Evolutionary conservation across 2,329 filamentous ascomycete species (phyloP).

Genomic region (Penicillium freii): DNA sequence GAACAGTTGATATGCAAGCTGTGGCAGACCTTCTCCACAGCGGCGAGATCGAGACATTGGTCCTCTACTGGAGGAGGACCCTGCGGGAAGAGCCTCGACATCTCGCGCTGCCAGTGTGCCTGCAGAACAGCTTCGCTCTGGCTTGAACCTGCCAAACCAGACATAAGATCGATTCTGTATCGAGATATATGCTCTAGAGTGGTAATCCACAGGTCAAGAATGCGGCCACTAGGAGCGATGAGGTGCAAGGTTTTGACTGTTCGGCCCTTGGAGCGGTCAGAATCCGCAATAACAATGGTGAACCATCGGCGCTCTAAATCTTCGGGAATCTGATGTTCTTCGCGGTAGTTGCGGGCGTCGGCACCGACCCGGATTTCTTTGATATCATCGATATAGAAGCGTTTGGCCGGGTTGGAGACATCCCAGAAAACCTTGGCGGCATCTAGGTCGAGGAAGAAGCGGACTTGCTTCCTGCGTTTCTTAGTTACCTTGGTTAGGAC

Average conservation of each 20-base stretch:
- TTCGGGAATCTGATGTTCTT: slow-evolving; percentile 72
- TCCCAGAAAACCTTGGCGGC: slow-evolving; percentile 89
- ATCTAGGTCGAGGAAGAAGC: slow-evolving; percentile 76
- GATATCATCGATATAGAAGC: slow-evolving; percentile 92
- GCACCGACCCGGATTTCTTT: slow-evolving; percentile 80
- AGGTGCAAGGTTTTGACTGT: slow-evolving; percentile 79
- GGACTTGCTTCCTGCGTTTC: slow-evolving; percentile 71
- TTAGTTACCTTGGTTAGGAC: slow-evolving; percentile 79
- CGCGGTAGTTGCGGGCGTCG: slow-evolving; percentile 83
- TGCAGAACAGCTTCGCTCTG: slow-evolving; percentile 80
- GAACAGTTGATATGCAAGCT: slow-evolving; percentile 91
- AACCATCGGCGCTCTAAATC: slow-evolving; percentile 74
- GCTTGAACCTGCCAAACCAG: slow-evolving; percentile 70
- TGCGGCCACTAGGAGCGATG: slow-evolving; percentile 70
- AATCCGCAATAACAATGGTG: slow-evolving; percentile 81
- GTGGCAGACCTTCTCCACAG: slow-evolving; percentile 79
- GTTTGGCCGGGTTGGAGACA: slow-evolving; percentile 71
- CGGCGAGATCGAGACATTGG: slow-evolving; percentile 72
- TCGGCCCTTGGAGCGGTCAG: slow-evolving; percentile 70
- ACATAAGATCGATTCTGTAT: slow-evolving; percentile 86
- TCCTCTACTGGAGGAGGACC: slow-evolving; percentile 51
- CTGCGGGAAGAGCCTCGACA: slow-evolving; percentile 63
- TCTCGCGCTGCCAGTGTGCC: slow-evolving; percentile 82
- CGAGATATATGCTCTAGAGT: slow-evolving; percentile 81
- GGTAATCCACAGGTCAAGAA: slow-evolving; percentile 75